Evolutionary conservation across 768 basidiomycete genomes (phyloP), one percentile per base, ranked within the genome.

Genomic region (Podaxis sp.): DNA sequence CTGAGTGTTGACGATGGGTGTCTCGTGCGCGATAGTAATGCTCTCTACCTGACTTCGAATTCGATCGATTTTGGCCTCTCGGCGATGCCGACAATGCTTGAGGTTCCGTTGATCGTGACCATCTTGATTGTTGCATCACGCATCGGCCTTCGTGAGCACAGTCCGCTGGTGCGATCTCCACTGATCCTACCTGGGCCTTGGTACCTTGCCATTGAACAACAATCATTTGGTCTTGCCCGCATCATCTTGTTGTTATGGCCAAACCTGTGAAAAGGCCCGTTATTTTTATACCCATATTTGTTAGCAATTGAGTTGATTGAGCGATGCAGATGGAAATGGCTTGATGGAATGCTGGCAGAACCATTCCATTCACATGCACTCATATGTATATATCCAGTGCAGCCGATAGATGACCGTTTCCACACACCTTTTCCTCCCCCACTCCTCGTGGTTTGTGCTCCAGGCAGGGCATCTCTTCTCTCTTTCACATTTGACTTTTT

Each of bases 381-480:
- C n/a, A 17, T 41, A 37, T 49, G 58, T 56, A 63, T 56, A 64
- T 53, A 52, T 57, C 36, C 22, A 2, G 40, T 22, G 15, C 15
- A n/a, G 52, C 46, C 4, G 11, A 40, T 6, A 10, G 44, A 37
- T 22, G 13, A 33, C n/a, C 30, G 8, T 36, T 44, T 26, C 51
- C 53, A 49, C 26, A 40, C 51, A 55, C 52, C 58, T 60, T 61
- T 66, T 20, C 36, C 53, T 49, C 37, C 65, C 66, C 67, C 65
- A 61, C 61, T 62, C 69, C 64, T 64, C 64, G 67, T 66, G 68
- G 60, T 60, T 66, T 60, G 65, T 65, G 65, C 68, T 64, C 66
- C 73, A 55, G 73, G 72, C 67, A 66, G 72, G 70, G 71, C 71
- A 63, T 64, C 59, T 60, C 53, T 22, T 30, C 37, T 50, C 46